Evolutionary conservation across 2,329 filamentous ascomycete species (phyloP), one percentile per base, ranked within the genome.

Genomic region (Trichoderma polysporum): DNA sequence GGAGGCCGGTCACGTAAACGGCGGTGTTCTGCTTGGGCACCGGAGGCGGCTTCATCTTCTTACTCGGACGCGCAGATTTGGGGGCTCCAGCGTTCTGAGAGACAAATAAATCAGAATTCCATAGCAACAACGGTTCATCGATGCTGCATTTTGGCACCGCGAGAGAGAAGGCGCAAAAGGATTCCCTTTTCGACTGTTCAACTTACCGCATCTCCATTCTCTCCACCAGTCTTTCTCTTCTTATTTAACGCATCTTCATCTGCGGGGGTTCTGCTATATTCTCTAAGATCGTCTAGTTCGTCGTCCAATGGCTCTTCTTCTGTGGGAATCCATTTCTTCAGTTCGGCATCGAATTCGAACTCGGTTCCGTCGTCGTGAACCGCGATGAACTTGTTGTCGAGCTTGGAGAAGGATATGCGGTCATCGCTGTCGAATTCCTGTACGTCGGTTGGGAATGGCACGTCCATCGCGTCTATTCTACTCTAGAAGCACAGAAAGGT

Each of bases 1-100:
- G 96, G 4, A 99, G 86, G 13, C 91, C 92, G 4, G 93, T 97
- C 56, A 97, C 91, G 80, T 94, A 99, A 70, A 99, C 87, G 49
- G 94, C 94, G 6, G 92, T 97, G 77, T 97, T 98, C 72, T 94
- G 84, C 68, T 83, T 83, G 15, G 84, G 83, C 69, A 82, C 79
- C 7, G 82, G 81, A 2, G 82, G 81, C 12, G 81, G 79, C 68
- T 83, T 84, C 66, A 81, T 75, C 69, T 82, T 80, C 76, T 85
- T 84, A 68, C 75, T 78, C 15, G 79, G 79, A 9, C 80, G 81
- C 66, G 76, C 68, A 31, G 73, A 73, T 67, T 75, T 83, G 77
- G 77, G 74, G 76, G 61, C 45, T 53, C 73, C 75, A 52, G 70
- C 45, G 47, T 67, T 70, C 76, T 76, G 56, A 25, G 15, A 54